Conservation (phyloP, 331 rosid genomes). For the Spiraea crenata region DNA sequence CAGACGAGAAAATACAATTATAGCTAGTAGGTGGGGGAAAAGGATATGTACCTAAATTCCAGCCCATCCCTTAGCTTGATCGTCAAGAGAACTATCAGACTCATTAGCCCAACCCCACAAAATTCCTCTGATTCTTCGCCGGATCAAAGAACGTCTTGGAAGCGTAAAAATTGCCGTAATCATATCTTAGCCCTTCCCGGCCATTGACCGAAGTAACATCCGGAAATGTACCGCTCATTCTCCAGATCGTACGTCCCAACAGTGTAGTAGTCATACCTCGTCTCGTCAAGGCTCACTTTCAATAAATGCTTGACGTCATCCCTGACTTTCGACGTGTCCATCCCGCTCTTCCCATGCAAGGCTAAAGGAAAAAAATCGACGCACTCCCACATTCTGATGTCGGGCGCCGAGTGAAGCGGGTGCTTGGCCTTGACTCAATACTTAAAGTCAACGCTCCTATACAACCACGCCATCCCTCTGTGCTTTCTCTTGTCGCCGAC, state of each 20-base stretch:
- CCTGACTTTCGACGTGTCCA: slow-evolving; percentile 46
- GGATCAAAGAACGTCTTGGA: slow-evolving; percentile 82
- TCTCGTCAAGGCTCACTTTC: slow-evolving; percentile 72
- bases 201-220: slow-evolving; percentile 54
- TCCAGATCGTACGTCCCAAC: slow-evolving; percentile 42
- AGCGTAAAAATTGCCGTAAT: slow-evolving; percentile 89
- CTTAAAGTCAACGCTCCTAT: slow-evolving; percentile 53
- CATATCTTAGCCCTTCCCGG: slow-evolving; percentile 77
- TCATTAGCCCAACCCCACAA: slow-evolving; percentile 98
- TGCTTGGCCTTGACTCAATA: slow-evolving; percentile 60
- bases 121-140: slow-evolving; percentile 48
- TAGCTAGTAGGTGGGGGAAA: too few relatives aligned
- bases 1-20: background rate
- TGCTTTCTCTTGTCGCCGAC: slow-evolving; percentile 53
- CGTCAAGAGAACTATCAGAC: slow-evolving; percentile 41
- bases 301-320: slow-evolving; percentile 50
- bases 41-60: slow-evolving; percentile 66
- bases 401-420: slow-evolving; percentile 51
- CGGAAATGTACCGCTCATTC: slow-evolving; percentile 47
- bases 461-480: slow-evolving; percentile 62
- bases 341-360: slow-evolving; percentile 23
- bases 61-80: slow-evolving; percentile 78
- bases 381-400: slow-evolving; percentile 96
- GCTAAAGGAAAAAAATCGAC: slow-evolving; percentile 77
- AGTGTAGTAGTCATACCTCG: slow-evolving; percentile 78